These are phyloP conservation scores for Marchantia polymorpha DNA, from an alignment of 225 moss, liverwort and hornwort species.

Conservation along the genomic window DNA sequence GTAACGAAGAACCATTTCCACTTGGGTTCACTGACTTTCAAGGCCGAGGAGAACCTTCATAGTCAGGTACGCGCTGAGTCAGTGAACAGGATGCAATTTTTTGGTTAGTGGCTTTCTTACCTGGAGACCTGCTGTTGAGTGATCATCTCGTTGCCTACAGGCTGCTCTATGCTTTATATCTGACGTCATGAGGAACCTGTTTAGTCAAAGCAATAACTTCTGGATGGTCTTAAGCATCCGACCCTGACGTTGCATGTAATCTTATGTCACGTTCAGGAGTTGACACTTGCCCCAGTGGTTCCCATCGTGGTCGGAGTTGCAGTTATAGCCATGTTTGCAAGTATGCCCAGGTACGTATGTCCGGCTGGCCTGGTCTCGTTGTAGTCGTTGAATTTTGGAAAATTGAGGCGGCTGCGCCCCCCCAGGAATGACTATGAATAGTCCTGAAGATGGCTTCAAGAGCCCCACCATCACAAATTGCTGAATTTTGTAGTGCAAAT, in stretches of 20 bases:
- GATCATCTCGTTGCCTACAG: neutral
- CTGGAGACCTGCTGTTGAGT: neutral
- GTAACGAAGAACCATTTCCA: conserved; percentile 47
- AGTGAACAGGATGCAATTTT: neutral
- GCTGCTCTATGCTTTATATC: neutral
- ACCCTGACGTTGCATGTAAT: neutral
- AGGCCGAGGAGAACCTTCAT: conserved; percentile 60
- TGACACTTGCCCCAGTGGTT: conserved; percentile 76
- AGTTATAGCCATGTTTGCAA: conserved; percentile 64
- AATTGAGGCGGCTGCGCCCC: neutral
- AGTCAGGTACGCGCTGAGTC: conserved; percentile 37
- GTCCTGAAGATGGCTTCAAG: neutral
- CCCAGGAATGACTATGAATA: neutral
- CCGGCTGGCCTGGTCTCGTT: neutral
- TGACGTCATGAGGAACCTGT: neutral
- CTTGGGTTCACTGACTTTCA: conserved; percentile 54
- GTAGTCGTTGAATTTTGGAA: neutral
- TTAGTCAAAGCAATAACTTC: neutral
- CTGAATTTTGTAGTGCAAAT: too few species aligned
- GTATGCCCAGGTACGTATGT: conserved; percentile 56
- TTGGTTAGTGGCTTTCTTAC: neutral
- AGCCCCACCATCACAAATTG: too few species aligned
- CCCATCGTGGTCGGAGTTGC: conserved; percentile 71
- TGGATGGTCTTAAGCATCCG: neutral
- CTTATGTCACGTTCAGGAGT: conserved; percentile 44